Conservation (phyloP, 2,329 filamentous ascomycete genomes). For the Fusarium dimerum region DNA sequence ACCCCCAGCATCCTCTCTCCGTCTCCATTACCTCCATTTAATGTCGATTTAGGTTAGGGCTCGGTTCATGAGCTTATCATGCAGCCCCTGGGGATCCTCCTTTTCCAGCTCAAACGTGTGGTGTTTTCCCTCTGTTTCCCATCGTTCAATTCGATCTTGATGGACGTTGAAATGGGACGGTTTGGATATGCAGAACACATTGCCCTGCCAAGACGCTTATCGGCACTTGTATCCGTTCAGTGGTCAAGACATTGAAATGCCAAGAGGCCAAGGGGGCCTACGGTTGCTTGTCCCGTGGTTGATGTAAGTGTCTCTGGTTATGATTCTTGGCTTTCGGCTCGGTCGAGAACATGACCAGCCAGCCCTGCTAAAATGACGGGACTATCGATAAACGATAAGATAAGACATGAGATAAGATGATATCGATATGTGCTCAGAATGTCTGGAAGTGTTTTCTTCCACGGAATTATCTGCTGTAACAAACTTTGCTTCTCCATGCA, state of each 20-base stretch:
- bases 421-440: slow-evolving; percentile 3
- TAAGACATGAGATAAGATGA: background rate
- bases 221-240: slow-evolving; percentile 29
- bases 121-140: too few relatives aligned
- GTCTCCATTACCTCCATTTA: background rate
- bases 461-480: too few relatives aligned
- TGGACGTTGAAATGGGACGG: background rate
- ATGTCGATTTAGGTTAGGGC: background rate
- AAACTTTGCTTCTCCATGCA: too few relatives aligned
- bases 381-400: background rate
- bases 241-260: slow-evolving; percentile 22
- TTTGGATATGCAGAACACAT: background rate
- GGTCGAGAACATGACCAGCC: slow-evolving; percentile 1
- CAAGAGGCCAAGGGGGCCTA: slow-evolving; percentile 22
- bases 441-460: background rate
- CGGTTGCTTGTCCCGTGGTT: slow-evolving; percentile 16
- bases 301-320: background rate
- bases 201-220: slow-evolving; percentile 29
- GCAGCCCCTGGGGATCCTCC: background rate
- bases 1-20: background rate
- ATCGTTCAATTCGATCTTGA: background rate
- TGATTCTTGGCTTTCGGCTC: slow-evolving; percentile 12
- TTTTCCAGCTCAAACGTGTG: background rate
- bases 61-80: background rate
- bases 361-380: background rate